A percentile compares a stretch with the other conserved stretches of the same genome.
phyloP scores from a whole-genome alignment of 2,329 filamentous ascomycete genomes.

The Tricladium varicosporioides region DNA sequence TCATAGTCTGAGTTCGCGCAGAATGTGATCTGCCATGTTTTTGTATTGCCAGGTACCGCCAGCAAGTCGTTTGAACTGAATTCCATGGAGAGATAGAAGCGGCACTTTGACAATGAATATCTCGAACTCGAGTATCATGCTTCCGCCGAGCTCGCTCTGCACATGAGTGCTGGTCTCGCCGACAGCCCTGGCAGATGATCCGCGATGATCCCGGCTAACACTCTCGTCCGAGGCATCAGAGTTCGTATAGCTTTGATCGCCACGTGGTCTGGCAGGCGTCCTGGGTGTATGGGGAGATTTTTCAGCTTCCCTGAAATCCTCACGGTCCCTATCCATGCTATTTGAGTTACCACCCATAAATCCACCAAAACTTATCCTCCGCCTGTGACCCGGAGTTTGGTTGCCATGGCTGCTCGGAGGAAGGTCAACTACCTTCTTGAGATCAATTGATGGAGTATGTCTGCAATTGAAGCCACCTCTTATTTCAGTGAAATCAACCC shows the following conservation, averaged over 20 bases:
- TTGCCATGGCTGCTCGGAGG: slow-evolving; percentile 51
- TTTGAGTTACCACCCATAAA: slow-evolving; percentile 52
- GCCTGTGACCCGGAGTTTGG: slow-evolving; percentile 58
- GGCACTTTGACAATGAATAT: slow-evolving; percentile 98
- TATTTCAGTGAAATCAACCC: slow-evolving; percentile 90
- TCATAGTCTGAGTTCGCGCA: slow-evolving; percentile 78
- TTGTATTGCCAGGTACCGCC: slow-evolving; percentile 99
- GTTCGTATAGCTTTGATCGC: slow-evolving; percentile 75
- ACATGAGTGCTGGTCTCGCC: slow-evolving; percentile 92
- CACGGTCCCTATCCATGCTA: slow-evolving; percentile 59
- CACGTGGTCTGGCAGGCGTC: slow-evolving; percentile 43
- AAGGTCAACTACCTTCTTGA: slow-evolving; percentile 68
- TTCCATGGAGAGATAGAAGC: slow-evolving; percentile 85
- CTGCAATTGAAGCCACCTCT: slow-evolving; percentile 89
- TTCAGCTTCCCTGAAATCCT: slow-evolving; percentile 67
- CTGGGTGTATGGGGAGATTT: slow-evolving; percentile 48
- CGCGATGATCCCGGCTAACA: slow-evolving; percentile 52
- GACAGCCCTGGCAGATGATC: slow-evolving; percentile 58
- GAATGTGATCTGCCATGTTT: slow-evolving; percentile 94
- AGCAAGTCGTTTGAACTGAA: slow-evolving; percentile 95
- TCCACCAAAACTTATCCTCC: slow-evolving; percentile 82
- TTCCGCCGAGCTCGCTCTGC: slow-evolving; percentile 82
- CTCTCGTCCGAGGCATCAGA: slow-evolving; percentile 85
- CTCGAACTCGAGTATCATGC: slow-evolving; percentile 85
- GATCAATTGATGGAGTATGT: slow-evolving; percentile 85